Evolutionary conservation across 2,329 filamentous ascomycete species (phyloP).

Genomic region (Sphaerulina musiva): DNA sequence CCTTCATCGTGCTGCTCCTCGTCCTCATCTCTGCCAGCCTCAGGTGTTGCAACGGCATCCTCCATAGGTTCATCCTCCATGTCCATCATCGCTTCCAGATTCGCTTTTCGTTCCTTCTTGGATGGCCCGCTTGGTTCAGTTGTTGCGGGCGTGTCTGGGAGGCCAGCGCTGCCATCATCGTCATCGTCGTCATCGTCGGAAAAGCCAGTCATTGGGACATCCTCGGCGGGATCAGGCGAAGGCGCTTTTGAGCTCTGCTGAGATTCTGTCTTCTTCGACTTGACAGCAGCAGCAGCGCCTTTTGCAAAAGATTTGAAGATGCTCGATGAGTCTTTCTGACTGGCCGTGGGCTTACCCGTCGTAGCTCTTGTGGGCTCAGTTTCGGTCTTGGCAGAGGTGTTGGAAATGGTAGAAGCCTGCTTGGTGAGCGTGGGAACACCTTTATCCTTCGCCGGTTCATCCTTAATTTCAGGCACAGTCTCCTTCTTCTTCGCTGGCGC

Average conservation of each 20-base stretch:
- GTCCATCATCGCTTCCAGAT: conserved; percentile 69
- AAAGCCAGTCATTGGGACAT: conserved; percentile 31
- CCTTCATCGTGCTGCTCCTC: conserved; percentile 44
- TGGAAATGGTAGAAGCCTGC: conserved; percentile 17
- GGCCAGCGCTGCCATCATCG: conserved; percentile 1
- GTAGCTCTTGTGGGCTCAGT: conserved; percentile 35
- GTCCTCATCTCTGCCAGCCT: conserved; percentile 21
- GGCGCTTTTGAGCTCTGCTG: conserved; percentile 35
- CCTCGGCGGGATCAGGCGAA: conserved; percentile 31
- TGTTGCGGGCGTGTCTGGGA: conserved; percentile 17
- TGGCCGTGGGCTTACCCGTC: conserved; percentile 34
- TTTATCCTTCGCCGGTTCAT: conserved; percentile 18
- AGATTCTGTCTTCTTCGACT: conserved; percentile 44
- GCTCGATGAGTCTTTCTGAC: conserved; percentile 54
- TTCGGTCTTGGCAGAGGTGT: conserved; percentile 20
- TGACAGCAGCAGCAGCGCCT: conserved; percentile 18
- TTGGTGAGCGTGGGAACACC: conserved; percentile 13
- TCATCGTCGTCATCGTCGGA: conserved; percentile 51
- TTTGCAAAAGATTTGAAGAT: conserved; percentile 79
- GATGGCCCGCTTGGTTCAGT: conserved; percentile 32
- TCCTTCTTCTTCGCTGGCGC: not conserved
- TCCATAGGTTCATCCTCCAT: conserved; percentile 40
- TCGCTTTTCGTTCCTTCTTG: conserved; percentile 59
- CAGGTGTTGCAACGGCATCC: conserved; percentile 19
- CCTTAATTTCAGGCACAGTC: conserved; percentile 18